These are phyloP conservation scores for Syncephalastrum contaminatum DNA, from an alignment of 371 early-diverging fungal species.

Conservation along the genomic window DNA sequence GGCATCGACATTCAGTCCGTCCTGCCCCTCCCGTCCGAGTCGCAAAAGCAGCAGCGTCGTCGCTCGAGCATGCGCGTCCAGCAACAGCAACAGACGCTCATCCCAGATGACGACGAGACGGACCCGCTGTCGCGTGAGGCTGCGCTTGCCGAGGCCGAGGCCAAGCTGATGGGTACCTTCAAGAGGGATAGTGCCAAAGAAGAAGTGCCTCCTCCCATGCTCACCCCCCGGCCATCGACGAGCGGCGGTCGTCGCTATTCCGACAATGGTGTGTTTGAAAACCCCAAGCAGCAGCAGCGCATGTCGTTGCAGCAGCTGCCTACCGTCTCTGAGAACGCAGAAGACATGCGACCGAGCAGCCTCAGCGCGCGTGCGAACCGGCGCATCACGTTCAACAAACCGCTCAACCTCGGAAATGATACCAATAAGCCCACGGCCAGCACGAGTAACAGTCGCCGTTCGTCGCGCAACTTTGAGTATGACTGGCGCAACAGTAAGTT, in stretches of 20 bases:
- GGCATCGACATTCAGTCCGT: constrained; percentile 17
- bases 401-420: constrained; percentile 27
- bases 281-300: constrained; percentile 18
- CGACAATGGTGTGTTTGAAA: constrained; percentile 13
- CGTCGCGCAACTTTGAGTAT: constrained; percentile 41
- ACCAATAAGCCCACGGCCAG: constrained; percentile 20
- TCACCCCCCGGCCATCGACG: background rate
- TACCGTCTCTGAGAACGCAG: constrained; percentile 38
- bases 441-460: constrained; percentile 21
- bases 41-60: constrained; percentile 13
- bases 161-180: constrained; percentile 53
- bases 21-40: constrained; percentile 13
- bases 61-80: constrained; percentile 14
- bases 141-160: constrained; percentile 51
- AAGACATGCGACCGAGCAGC: background rate
- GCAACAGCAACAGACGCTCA: background rate
- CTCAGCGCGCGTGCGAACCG: constrained; percentile 10
- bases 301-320: constrained; percentile 42
- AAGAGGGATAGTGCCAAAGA: constrained; percentile 9
- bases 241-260: constrained; percentile 14
- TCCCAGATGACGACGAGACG: constrained; percentile 29
- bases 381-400: constrained; percentile 32
- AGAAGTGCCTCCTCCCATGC: background rate
- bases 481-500: constrained; percentile 45
- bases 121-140: constrained; percentile 34